Evolutionary conservation across 78 protist genomes (phyloP).

Genomic region (Polysphondylium violaceum): DNA sequence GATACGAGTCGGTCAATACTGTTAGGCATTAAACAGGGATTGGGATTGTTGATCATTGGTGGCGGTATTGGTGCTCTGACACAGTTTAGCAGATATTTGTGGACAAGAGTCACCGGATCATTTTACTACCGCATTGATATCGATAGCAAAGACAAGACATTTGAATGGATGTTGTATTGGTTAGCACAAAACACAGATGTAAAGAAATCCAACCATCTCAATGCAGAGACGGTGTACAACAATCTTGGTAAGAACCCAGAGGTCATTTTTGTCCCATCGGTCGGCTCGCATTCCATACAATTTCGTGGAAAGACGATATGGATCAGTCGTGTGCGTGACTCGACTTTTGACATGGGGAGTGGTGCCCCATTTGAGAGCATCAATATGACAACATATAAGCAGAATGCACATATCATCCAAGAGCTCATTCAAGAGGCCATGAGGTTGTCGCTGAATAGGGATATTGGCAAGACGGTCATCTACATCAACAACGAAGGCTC

Average conservation of each 20-base stretch:
- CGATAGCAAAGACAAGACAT: conserved; percentile 67
- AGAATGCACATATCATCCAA: background rate
- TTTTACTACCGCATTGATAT: conserved; percentile 32
- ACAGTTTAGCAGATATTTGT: background rate
- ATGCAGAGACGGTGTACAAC: conserved; percentile 64
- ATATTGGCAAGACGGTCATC: conserved; percentile 69
- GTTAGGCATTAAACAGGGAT: conserved; percentile 27
- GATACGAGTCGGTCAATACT: conserved; percentile 1
- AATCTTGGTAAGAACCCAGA: conserved; percentile 31
- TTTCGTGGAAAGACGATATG: conserved; percentile 15
- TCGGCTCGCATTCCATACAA: conserved; percentile 22
- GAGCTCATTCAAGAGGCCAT: conserved; percentile 56
- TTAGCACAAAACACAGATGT: conserved; percentile 12
- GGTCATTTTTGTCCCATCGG: conserved; percentile 25
- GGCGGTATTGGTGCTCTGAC: background rate
- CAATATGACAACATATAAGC: background rate
- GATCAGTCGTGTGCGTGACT: conserved; percentile 28
- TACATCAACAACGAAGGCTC: conserved; percentile 27
- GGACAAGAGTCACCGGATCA: background rate
- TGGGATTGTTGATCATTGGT: conserved; percentile 17
- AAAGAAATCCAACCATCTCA: conserved; percentile 13
- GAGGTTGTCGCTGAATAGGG: conserved; percentile 28
- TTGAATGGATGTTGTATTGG: conserved; percentile 69
- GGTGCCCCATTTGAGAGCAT: conserved; percentile 65
- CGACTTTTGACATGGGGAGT: conserved; percentile 33